phyloP scores from a whole-genome alignment of 2,329 filamentous ascomycete genomes.

The Pyrenophora graminea region DNA sequence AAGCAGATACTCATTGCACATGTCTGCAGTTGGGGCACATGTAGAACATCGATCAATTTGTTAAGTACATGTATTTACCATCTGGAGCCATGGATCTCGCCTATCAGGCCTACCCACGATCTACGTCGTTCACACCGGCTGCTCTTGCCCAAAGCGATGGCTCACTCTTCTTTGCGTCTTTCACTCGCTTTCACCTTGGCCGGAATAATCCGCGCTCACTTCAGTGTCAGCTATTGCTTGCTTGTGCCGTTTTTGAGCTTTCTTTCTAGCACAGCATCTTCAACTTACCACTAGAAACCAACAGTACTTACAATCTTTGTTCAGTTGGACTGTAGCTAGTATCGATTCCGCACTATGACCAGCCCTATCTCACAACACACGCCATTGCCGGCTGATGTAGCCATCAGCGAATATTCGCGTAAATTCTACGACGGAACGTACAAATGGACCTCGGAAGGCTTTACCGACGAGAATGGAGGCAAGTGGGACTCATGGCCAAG shows the following conservation, averaged over 20 bases:
- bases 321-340: too few relatives aligned
- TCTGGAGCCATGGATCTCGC: too few relatives aligned
- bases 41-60: too few relatives aligned
- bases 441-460: slow-evolving; percentile 29
- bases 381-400: neutral
- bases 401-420: slow-evolving; percentile 27
- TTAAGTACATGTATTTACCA: too few relatives aligned
- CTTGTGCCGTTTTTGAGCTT: neutral
- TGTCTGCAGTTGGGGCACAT: too few relatives aligned
- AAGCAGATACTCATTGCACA: too few relatives aligned
- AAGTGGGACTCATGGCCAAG: neutral
- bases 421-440: slow-evolving; percentile 41
- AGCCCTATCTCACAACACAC: neutral
- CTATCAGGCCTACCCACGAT: too few relatives aligned
- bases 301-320: too few relatives aligned
- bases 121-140: too few relatives aligned
- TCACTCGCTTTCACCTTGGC: neutral
- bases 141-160: slow-evolving; percentile 6
- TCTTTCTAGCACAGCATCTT: neutral
- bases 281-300: too few relatives aligned
- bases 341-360: neutral
- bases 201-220: neutral
- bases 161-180: neutral
- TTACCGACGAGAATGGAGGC: slow-evolving; percentile 32
- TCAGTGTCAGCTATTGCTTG: neutral